phyloP scores from a whole-genome alignment of 306 rosid genomes.

The Bauhinia variegata region DNA sequence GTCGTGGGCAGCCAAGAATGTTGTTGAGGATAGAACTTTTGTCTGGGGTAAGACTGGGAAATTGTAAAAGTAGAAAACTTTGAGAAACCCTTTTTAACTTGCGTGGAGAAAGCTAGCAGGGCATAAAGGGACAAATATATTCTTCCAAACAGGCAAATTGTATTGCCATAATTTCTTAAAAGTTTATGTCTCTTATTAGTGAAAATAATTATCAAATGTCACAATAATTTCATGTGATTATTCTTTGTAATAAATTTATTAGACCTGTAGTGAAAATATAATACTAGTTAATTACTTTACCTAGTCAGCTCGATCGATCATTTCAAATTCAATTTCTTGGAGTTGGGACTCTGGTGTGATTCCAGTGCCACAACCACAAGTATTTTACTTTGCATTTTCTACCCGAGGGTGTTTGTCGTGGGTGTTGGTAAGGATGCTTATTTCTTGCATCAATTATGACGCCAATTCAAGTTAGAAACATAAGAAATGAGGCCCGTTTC shows the following conservation, averaged over 20 bases:
- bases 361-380: background rate
- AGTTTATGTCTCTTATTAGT: background rate
- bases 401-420: too few relatives aligned
- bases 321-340: too few relatives aligned
- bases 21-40: constrained; percentile 39
- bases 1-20: constrained; percentile 53
- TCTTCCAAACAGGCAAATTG: background rate
- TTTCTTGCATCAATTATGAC: background rate
- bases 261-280: too few relatives aligned
- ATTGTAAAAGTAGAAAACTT: background rate
- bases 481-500: background rate
- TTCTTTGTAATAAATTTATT: too few relatives aligned
- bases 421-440: background rate
- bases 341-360: too few relatives aligned
- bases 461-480: constrained; percentile 28
- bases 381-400: constrained; percentile 1
- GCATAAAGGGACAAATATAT: background rate
- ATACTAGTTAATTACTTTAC: too few relatives aligned
- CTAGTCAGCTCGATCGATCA: too few relatives aligned
- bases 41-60: background rate
- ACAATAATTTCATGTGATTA: too few relatives aligned
- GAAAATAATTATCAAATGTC: too few relatives aligned
- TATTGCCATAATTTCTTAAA: background rate
- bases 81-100: background rate
- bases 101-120: constrained; percentile 36